A percentile compares a stretch with the other conserved stretches of the same genome.
phyloP scores from a whole-genome alignment of 352 stramenopile genomes.

The Phytopythium oedochilum region DNA sequence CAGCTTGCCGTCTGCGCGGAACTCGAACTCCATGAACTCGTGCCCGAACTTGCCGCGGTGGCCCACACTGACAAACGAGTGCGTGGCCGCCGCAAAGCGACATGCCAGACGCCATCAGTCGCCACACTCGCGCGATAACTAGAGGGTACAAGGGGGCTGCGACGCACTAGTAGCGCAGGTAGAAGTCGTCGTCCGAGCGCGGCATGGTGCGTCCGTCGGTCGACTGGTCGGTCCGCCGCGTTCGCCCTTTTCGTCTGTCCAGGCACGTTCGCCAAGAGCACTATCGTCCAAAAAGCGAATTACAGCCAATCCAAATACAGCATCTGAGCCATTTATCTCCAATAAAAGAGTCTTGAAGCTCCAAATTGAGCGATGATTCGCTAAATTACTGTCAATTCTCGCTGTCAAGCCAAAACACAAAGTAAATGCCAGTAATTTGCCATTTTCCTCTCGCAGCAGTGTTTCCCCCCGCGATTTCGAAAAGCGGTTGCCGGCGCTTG shows the following conservation, averaged over 20 bases:
- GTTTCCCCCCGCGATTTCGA: not conserved
- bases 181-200: conserved; percentile 69
- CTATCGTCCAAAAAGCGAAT: too few relatives aligned
- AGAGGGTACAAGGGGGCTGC: not conserved
- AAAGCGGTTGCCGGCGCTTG: not conserved
- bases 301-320: not conserved
- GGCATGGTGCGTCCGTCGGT: conserved; percentile 32
- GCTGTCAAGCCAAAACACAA: not conserved
- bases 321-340: too few relatives aligned
- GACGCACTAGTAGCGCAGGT: conserved; percentile 86
- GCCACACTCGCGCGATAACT: not conserved
- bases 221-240: not conserved
- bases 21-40: conserved; percentile 98
- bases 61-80: conserved; percentile 73
- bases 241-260: not conserved
- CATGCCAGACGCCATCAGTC: not conserved
- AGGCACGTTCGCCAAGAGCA: too few relatives aligned
- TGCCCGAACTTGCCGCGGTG: conserved; percentile 96
- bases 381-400: not conserved
- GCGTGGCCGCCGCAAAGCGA: not conserved
- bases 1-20: conserved; percentile 88
- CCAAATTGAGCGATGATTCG: too few relatives aligned
- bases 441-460: conserved; percentile 4
- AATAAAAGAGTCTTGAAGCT: too few relatives aligned
- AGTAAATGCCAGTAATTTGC: conserved; percentile 5